A percentile compares a stretch with the other conserved stretches of the same genome.
Evolutionary conservation across 2,329 filamentous ascomycete genomes (phyloP).

Genomic region (Diaporthe australafricana): DNA sequence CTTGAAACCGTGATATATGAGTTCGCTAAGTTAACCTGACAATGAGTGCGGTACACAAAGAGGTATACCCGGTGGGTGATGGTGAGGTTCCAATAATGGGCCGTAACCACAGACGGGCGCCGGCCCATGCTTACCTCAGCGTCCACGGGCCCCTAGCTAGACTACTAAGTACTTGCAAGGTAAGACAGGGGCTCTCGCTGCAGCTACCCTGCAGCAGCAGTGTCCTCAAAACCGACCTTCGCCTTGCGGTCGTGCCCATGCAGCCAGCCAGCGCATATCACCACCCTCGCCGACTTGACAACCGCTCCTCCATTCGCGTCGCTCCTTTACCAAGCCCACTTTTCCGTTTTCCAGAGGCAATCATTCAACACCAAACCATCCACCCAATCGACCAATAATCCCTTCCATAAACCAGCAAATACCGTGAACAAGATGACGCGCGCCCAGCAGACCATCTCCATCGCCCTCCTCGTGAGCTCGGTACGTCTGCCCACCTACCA

Average conservation of each 20-base stretch:
- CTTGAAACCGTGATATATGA: no score
- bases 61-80: neutral
- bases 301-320: constrained; percentile 30
- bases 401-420: neutral
- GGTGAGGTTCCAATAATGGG: neutral
- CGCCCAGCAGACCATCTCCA: constrained; percentile 90
- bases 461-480: constrained; percentile 87
- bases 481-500: constrained; percentile 63
- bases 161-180: no score
- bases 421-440: constrained; percentile 79
- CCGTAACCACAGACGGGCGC: neutral
- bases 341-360: constrained; percentile 13
- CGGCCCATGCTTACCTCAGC: constrained; percentile 10
- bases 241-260: neutral
- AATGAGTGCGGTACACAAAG: no score
- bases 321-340: constrained; percentile 31
- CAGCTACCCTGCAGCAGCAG: constrained; percentile 23
- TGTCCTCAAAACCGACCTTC: constrained; percentile 24
- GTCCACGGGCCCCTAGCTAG: neutral
- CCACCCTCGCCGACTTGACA: neutral
- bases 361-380: neutral
- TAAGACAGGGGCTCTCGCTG: neutral
- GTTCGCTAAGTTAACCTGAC: no score
- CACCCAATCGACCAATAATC: neutral
- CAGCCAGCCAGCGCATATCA: neutral